Conservation (phyloP, 345 rosid species). For the Citrus unshiu region DNA sequence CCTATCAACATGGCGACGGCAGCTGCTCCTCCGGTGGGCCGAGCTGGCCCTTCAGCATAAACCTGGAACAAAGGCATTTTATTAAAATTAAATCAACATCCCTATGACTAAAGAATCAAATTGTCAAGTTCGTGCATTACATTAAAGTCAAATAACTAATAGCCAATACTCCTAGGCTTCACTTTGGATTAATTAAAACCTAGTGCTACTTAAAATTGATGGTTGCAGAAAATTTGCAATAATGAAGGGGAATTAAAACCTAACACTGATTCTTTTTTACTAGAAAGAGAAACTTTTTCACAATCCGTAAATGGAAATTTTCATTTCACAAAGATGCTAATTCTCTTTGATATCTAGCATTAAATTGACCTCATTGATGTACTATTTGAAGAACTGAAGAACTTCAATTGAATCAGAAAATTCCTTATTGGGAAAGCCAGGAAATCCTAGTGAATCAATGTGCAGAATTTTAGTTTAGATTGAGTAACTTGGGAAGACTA, state of each 20-base stretch:
- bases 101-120: background rate
- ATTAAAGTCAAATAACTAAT: background rate
- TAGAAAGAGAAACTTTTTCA: background rate
- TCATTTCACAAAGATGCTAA: background rate
- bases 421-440: background rate
- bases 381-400: background rate
- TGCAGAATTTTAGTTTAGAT: background rate
- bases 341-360: background rate
- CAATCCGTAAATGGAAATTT: background rate
- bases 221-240: background rate
- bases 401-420: background rate
- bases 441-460: background rate
- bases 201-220: background rate
- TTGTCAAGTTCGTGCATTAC: background rate
- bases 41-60: conserved; percentile 98
- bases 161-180: background rate
- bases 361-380: background rate
- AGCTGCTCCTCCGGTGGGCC: conserved; percentile 99
- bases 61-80: conserved; percentile 46
- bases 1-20: conserved; percentile 89
- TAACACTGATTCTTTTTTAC: background rate
- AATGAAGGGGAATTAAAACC: background rate
- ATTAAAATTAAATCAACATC: background rate
- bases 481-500: background rate
- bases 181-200: background rate